Conservation (phyloP, 148 eudicot genomes). For the Rhododendron griersonianum region DNA sequence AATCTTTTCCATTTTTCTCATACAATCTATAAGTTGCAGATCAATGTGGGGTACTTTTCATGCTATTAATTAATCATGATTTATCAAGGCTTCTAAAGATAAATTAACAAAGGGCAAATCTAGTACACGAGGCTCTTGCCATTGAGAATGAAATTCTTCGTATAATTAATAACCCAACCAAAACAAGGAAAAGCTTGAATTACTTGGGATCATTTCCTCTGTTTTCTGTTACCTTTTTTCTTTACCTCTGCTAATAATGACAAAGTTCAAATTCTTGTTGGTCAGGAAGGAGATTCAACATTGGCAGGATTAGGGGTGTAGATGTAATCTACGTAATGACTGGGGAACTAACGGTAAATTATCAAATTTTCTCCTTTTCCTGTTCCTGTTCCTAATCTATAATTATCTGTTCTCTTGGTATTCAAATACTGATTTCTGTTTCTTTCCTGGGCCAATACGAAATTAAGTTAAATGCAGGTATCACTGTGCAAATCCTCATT, state of each 20-base stretch:
- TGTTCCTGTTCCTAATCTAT: neutral
- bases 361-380: neutral
- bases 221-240: neutral
- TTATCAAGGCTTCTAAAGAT: neutral
- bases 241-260: neutral
- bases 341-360: conserved; percentile 51
- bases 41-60: too few species aligned
- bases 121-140: too few species aligned
- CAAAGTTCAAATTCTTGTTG: neutral
- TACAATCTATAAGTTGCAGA: too few species aligned
- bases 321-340: conserved; percentile 50
- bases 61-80: too few species aligned
- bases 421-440: neutral
- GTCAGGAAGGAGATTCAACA: conserved; percentile 54
- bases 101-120: too few species aligned
- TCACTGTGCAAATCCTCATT: conserved; percentile 43
- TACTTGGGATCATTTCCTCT: neutral
- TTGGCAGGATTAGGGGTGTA: conserved; percentile 47
- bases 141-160: too few species aligned
- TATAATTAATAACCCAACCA: too few species aligned
- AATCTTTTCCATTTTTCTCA: too few species aligned
- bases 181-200: neutral
- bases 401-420: neutral
- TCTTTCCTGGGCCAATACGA: neutral
- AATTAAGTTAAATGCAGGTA: conserved; percentile 49